These are phyloP conservation scores for Cylindrotheca closterium DNA, from an alignment of 108 stramenopile genomes.

Conservation along the genomic window DNA sequence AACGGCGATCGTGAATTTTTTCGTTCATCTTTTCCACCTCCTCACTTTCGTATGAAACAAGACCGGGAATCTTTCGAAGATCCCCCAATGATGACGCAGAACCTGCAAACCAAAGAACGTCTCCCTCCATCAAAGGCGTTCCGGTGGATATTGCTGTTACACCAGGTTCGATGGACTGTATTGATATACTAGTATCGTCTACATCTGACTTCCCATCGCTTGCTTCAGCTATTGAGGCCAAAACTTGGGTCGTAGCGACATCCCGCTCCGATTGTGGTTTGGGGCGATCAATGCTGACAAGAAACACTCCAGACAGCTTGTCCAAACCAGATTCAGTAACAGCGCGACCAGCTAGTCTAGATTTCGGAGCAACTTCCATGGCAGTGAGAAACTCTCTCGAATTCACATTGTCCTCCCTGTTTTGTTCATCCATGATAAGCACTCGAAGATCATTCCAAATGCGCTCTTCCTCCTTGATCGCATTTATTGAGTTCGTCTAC, in stretches of 20 bases:
- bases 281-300: conserved; percentile 83
- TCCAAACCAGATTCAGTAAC: conserved; percentile 56
- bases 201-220: conserved; percentile 7
- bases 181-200: background rate
- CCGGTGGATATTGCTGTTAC: conserved; percentile 33
- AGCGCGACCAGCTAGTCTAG: conserved; percentile 50
- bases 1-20: conserved; percentile 67
- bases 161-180: conserved; percentile 2
- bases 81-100: conserved; percentile 41
- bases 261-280: background rate
- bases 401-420: background rate
- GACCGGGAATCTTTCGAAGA: conserved; percentile 73
- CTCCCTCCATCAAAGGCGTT: conserved; percentile 38
- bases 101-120: conserved; percentile 82
- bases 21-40: conserved; percentile 74
- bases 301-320: conserved; percentile 65
- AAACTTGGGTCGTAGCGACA: background rate
- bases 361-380: conserved; percentile 61
- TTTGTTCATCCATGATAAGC: conserved; percentile 25
- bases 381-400: conserved; percentile 74
- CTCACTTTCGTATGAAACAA: conserved; percentile 60
- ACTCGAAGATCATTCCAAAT: conserved; percentile 73
- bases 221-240: background rate
- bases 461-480: conserved; percentile 14
- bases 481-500: background rate